Conservation (phyloP, 1,284 basidiomycete genomes). For the Rugiboletus extremiorientalis region DNA sequence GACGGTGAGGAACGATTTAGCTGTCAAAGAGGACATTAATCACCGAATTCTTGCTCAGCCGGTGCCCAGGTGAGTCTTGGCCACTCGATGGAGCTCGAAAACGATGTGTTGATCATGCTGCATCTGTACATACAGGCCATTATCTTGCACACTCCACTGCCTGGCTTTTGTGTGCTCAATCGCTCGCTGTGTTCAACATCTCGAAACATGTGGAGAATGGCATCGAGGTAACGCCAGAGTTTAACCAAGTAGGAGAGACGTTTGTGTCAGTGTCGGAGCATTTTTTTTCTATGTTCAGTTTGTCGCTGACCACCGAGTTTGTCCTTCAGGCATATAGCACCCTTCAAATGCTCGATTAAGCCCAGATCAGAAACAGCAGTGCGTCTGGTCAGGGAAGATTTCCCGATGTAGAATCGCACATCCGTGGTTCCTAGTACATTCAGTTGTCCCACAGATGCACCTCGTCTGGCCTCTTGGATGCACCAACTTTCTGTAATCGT, state of each 20-base stretch:
- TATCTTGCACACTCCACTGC: constrained; percentile 14
- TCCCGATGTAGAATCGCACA: too few relatives aligned
- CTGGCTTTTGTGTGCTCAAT: constrained; percentile 18
- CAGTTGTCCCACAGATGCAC: too few relatives aligned
- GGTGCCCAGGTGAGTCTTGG: constrained; percentile 11
- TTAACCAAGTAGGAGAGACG: constrained; percentile 12
- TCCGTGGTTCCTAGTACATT: too few relatives aligned
- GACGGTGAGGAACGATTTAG: constrained; percentile 40
- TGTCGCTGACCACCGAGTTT: not conserved
- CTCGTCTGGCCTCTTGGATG: too few relatives aligned
- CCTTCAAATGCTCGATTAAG: constrained; percentile 55
- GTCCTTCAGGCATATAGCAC: constrained; percentile 48
- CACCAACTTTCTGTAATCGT: too few relatives aligned
- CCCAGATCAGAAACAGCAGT: constrained; percentile 57
- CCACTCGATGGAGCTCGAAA: constrained; percentile 15
- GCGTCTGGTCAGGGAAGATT: too few relatives aligned
- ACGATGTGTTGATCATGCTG: constrained; percentile 24
- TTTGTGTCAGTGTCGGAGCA: constrained; percentile 10
- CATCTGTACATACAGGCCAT: constrained; percentile 11
- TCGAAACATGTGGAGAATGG: constrained; percentile 22
- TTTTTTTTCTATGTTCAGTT: not conserved
- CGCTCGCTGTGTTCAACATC: constrained; percentile 22
- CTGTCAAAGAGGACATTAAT: not conserved
- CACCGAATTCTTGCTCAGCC: constrained; percentile 30
- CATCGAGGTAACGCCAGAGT: constrained; percentile 18